These are phyloP conservation scores for Entamoeba invadens DNA, from an alignment of 208 protist species.

Conservation along the genomic window DNA sequence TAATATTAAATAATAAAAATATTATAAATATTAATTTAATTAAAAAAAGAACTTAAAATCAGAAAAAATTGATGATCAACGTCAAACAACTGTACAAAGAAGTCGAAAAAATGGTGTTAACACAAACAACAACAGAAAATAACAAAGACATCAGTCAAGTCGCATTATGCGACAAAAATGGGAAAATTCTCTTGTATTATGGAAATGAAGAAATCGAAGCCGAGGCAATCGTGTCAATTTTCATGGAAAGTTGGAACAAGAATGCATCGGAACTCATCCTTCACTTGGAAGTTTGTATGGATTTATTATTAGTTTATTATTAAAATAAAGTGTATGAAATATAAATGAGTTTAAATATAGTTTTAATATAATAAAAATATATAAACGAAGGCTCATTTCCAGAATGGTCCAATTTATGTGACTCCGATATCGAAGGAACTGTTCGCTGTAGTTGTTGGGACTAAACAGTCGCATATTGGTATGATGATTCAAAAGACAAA, in stretches of 20 bases:
- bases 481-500: not conserved
- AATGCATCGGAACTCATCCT: not conserved
- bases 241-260: not conserved
- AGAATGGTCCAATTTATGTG: not conserved
- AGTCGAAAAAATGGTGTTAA: not conserved
- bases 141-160: not conserved
- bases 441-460: not conserved
- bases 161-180: not conserved
- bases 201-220: not conserved
- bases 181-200: not conserved
- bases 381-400: not conserved
- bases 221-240: not conserved
- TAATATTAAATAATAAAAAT: too few relatives aligned
- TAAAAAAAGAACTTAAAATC: too few relatives aligned
- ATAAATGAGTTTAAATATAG: too few relatives aligned
- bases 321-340: too few relatives aligned
- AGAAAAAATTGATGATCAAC: not conserved
- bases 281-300: not conserved
- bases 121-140: too few relatives aligned
- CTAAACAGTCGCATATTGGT: not conserved
- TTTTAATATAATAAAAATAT: not conserved
- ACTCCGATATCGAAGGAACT: not conserved
- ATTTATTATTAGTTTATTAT: too few relatives aligned
- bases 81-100: not conserved
- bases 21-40: too few relatives aligned